Evolutionary conservation across 306 rosid genomes (phyloP), one percentile per base, ranked within the genome.

Genomic region (Cotoneaster glaucophyllus): DNA sequence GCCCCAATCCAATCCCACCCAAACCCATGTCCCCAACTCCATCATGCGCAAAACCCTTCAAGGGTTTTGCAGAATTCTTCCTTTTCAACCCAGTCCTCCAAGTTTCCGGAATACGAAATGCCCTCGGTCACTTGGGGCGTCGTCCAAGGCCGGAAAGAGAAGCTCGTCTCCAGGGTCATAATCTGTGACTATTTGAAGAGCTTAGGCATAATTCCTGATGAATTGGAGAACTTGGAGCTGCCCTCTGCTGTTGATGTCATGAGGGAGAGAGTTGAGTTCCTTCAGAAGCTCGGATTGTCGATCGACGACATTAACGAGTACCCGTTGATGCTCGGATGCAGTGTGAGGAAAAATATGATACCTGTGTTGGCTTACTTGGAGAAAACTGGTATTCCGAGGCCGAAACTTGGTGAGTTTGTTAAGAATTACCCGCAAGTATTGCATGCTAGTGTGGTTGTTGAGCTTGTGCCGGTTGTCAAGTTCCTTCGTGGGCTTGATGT

Each of bases 71-170:
- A 77, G 8, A 68, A 57, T 53, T 67, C 74, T 29, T 78, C 82
- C 25, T 62, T 79, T 83, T 88, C 96, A 50, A 88, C 91, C 5
- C 87, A 89, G 74, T 43, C 91, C 18, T 89, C 95, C 6, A 90
- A 89, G 64, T 88, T 86, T 52, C 96, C 92, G 0, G 97, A 95
- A 83, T 95, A 90, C 81, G 91, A 95, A 71, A 92, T 95, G 96
- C 97, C 97, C 37, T 79, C 97, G 0, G 97, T 95, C 25, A 95
- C 99, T 21, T 95, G 97, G 99, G 99, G 99, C 13, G 91, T 90
- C 11, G 91, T 95, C 65, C 99, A 89, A 54, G 97, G 99, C 24
- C 91, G 97, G 4, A 95, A 92, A 79, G 97, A 95, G 88, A 92
- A 85, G 84, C 96, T 95, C 2, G 96, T 95, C 25, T 92, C 99